Evolutionary conservation across 345 rosid genomes (phyloP).

Genomic region (Corchorus olitorius): DNA sequence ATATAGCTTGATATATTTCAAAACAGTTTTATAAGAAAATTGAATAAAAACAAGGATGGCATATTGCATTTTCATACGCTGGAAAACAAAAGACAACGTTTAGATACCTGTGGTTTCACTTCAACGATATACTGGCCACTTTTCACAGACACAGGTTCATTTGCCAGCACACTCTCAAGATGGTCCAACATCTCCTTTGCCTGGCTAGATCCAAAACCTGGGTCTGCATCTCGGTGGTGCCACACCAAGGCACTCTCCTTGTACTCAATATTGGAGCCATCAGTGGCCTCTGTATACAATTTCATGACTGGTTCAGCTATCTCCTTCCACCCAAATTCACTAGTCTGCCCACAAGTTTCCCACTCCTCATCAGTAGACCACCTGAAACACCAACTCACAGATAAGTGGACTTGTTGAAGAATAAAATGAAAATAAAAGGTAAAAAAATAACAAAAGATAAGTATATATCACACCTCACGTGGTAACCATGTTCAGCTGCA

Average conservation of each 20-base stretch:
- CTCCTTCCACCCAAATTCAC: conserved; percentile 69
- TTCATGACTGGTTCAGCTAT: conserved; percentile 77
- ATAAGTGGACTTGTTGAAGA: neutral
- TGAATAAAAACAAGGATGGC: neutral
- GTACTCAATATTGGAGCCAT: conserved; percentile 66
- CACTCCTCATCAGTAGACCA: conserved; percentile 50
- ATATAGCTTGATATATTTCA: neutral
- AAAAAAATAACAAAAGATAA: neutral
- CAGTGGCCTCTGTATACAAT: conserved; percentile 71
- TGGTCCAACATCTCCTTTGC: conserved; percentile 82
- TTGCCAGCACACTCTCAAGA: conserved; percentile 74
- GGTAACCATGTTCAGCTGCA: conserved; percentile 76
- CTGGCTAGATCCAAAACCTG: conserved; percentile 72
- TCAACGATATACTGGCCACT: conserved; percentile 74
- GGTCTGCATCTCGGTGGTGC: conserved; percentile 80
- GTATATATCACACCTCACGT: conserved; percentile 49
- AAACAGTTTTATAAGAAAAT: neutral
- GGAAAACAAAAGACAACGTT: neutral
- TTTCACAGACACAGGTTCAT: conserved; percentile 73
- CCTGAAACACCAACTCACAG: conserved; percentile 37
- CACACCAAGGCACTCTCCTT: conserved; percentile 80
- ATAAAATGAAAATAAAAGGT: neutral
- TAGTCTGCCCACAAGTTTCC: conserved; percentile 51
- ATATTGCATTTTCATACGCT: neutral
- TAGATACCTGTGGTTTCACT: conserved; percentile 74